These are phyloP conservation scores for Clonostachys solani DNA, from an alignment of 2,329 filamentous ascomycete genomes.

Conservation along the genomic window DNA sequence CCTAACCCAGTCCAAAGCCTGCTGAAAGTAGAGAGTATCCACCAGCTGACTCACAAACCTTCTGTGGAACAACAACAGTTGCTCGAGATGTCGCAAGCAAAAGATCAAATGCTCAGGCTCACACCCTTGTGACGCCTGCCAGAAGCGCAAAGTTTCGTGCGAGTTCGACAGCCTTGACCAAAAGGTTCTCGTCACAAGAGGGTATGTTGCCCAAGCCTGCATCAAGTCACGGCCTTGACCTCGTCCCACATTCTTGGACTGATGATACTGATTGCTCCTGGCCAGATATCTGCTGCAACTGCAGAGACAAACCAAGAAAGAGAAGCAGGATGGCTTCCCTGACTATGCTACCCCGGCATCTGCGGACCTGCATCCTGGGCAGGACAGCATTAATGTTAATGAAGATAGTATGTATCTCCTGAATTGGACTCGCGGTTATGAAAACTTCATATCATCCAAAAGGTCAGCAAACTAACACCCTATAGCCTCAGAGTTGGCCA, in stretches of 20 bases:
- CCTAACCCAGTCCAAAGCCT: no score
- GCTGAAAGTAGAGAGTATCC: no score
- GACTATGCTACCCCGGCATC: no score
- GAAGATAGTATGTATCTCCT: not conserved
- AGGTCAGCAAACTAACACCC: conserved; percentile 1
- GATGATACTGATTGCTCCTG: no score
- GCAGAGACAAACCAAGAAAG: no score
- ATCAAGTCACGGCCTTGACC: no score
- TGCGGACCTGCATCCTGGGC: no score
- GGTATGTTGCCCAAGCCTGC: conserved; percentile 19
- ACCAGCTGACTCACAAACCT: no score
- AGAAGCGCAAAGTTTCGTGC: conserved; percentile 21
- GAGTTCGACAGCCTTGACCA: conserved; percentile 35
- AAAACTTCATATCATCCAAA: not conserved
- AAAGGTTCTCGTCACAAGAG: conserved; percentile 41
- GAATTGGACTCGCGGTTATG: conserved; percentile 7
- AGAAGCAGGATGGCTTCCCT: no score
- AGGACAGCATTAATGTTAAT: no score
- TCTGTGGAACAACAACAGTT: conserved; percentile 1
- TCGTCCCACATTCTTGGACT: no score
- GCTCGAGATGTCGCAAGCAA: conserved; percentile 20
- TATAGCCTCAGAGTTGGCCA: not conserved
- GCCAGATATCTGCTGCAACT: no score
- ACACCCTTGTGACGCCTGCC: conserved; percentile 23
- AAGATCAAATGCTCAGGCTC: conserved; percentile 26